These are phyloP conservation scores for Solanum hybrid DNA, from an alignment of 305 asterid genomes.

Conservation along the genomic window DNA sequence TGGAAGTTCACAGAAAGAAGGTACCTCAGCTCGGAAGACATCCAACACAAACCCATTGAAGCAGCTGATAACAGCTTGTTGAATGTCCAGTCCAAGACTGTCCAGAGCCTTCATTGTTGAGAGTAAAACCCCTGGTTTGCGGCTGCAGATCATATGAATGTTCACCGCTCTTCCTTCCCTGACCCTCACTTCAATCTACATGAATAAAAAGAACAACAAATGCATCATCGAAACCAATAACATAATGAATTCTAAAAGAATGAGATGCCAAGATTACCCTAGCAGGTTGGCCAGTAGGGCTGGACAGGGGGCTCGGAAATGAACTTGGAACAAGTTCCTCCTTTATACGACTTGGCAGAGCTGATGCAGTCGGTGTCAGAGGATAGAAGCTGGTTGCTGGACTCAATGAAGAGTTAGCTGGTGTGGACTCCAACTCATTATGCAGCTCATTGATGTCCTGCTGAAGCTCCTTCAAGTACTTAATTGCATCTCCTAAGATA, in stretches of 20 bases:
- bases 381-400: conserved; percentile 42
- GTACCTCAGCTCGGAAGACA: conserved; percentile 68
- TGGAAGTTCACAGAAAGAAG: not conserved
- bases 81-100: conserved; percentile 59
- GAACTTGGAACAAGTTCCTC: conserved; percentile 52
- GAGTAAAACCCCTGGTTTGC: conserved; percentile 54
- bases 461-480: conserved; percentile 63
- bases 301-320: conserved; percentile 51
- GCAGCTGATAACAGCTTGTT: conserved; percentile 78
- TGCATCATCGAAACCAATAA: not conserved
- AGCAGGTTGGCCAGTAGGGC: conserved; percentile 67
- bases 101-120: conserved; percentile 64
- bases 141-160: conserved; percentile 63
- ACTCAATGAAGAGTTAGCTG: conserved; percentile 34
- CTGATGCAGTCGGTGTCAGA: conserved; percentile 42
- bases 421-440: conserved; percentile 59
- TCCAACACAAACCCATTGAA: conserved; percentile 71
- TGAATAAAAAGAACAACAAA: not conserved
- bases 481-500: conserved; percentile 77
- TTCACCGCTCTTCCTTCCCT: conserved; percentile 59
- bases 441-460: conserved; percentile 67
- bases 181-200: conserved; percentile 60
- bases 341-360: conserved; percentile 42
- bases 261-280: conserved; percentile 27
- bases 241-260: not conserved